Percentiles rank a stretch among this genome's conserved stretches.
These are phyloP conservation scores for Penicillium nordicum DNA, from an alignment of 2,329 filamentous ascomycete species.

Conservation along the genomic window DNA sequence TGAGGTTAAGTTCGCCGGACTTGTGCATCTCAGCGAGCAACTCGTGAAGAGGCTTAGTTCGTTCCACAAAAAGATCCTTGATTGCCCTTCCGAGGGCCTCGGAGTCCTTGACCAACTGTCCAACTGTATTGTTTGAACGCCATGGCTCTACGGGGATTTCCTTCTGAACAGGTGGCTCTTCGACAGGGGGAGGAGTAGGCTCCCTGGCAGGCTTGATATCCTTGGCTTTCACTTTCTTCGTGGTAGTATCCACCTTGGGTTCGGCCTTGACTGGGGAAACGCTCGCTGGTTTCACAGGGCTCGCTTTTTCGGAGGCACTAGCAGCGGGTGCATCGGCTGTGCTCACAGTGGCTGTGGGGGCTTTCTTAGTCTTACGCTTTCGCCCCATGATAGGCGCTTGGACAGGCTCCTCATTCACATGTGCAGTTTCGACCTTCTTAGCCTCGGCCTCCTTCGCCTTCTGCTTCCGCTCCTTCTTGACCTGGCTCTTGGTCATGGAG, in stretches of 20 bases:
- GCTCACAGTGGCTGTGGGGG: constrained; percentile 30
- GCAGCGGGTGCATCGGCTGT: constrained; percentile 11
- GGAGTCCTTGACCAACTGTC: constrained; percentile 40
- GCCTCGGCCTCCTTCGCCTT: constrained; percentile 48
- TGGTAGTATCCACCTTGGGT: constrained; percentile 18
- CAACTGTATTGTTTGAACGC: constrained; percentile 40
- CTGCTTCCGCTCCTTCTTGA: constrained; percentile 57
- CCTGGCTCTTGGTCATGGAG: constrained; percentile 59
- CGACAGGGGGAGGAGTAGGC: constrained; percentile 15
- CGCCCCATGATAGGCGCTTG: constrained; percentile 61
- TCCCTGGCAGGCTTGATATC: constrained; percentile 24
- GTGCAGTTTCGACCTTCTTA: constrained; percentile 40
- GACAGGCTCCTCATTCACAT: constrained; percentile 49
- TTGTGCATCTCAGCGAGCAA: constrained; percentile 41
- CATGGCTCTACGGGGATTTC: constrained; percentile 31
- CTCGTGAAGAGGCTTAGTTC: constrained; percentile 37
- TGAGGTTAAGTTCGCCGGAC: constrained; percentile 36
- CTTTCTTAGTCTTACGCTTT: constrained; percentile 58
- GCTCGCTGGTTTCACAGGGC: constrained; percentile 13
- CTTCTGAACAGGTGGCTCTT: constrained; percentile 22
- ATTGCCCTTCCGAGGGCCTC: constrained; percentile 33
- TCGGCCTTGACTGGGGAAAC: constrained; percentile 23
- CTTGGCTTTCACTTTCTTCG: constrained; percentile 25
- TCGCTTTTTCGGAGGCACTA: constrained; percentile 13
- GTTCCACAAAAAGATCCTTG: constrained; percentile 42